Percentiles rank a stretch among this genome's conserved stretches.
These are phyloP conservation scores for Nakazawaea ishiwadae DNA, from an alignment of 805 yeast genomes.

Conservation along the genomic window DNA sequence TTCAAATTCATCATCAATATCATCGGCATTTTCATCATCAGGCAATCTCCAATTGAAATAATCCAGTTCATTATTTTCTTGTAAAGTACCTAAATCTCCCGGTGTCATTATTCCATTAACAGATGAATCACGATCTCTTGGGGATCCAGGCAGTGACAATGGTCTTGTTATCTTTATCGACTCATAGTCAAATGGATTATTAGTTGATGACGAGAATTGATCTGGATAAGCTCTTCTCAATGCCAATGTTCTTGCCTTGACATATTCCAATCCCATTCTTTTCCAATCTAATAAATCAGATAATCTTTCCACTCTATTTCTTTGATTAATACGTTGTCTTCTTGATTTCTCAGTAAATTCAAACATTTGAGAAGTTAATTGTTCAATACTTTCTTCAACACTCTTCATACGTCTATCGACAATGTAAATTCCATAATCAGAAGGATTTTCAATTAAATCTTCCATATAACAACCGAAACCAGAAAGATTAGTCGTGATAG, in stretches of 20 bases:
- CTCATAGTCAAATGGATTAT: conserved; percentile 30
- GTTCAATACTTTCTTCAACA: conserved; percentile 90
- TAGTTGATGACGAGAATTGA: conserved; percentile 46
- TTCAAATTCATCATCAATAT: conserved; percentile 44
- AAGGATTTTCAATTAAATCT: conserved; percentile 88
- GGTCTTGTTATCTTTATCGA: conserved; percentile 77
- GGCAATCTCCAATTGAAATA: conserved; percentile 53
- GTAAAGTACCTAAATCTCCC: conserved; percentile 95
- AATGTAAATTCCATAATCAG: conserved; percentile 94
- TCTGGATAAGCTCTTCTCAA: conserved; percentile 93
- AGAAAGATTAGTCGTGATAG: conserved; percentile 90
- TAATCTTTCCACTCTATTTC: conserved; percentile 93
- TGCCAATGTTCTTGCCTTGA: conserved; percentile 90
- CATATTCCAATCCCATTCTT: conserved; percentile 95
- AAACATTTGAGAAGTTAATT: conserved; percentile 83
- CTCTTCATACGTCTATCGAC: conserved; percentile 92
- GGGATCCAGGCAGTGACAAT: conserved; percentile 95
- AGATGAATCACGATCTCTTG: conserved; percentile 60
- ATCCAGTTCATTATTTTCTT: conserved; percentile 81
- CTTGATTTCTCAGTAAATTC: conserved; percentile 85
- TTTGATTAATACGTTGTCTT: conserved; percentile 95
- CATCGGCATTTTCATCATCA: conserved; percentile 31
- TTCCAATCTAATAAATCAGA: conserved; percentile 95
- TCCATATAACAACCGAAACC: conserved; percentile 99
- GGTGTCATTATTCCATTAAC: conserved; percentile 74